Conservation (phyloP, 1,139 yeast genomes). For the Tardiomyces digboiensis region DNA sequence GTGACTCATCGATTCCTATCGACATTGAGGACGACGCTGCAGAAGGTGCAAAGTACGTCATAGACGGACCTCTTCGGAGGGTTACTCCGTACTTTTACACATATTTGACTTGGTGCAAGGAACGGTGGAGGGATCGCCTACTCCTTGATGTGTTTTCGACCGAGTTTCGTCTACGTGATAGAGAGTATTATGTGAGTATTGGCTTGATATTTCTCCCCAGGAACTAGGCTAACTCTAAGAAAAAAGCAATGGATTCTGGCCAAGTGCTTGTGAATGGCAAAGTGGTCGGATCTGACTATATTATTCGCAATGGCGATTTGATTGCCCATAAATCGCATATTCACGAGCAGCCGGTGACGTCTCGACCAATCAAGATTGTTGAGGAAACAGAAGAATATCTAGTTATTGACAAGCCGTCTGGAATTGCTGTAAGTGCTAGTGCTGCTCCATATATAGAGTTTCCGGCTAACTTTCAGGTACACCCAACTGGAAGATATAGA, state of each 20-base stretch:
- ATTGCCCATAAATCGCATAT: constrained; percentile 78
- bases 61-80: constrained; percentile 42
- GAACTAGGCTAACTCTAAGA: constrained; percentile 5
- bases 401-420: constrained; percentile 90
- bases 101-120: constrained; percentile 83
- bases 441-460: constrained; percentile 15
- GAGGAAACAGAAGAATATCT: constrained; percentile 70
- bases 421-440: constrained; percentile 52
- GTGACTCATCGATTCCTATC: neutral
- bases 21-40: constrained; percentile 13
- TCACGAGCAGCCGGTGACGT: constrained; percentile 86
- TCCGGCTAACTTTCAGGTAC: constrained; percentile 26
- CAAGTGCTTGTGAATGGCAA: constrained; percentile 61
- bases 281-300: constrained; percentile 53
- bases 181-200: constrained; percentile 42
- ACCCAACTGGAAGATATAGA: constrained; percentile 90
- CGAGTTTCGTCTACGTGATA: constrained; percentile 79
- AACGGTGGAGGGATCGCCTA: constrained; percentile 81
- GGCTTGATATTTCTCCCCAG: neutral
- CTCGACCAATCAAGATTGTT: constrained; percentile 61
- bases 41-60: constrained; percentile 24
- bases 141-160: constrained; percentile 68
- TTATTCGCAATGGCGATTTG: constrained; percentile 75
- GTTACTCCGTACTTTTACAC: constrained; percentile 85
- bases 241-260: constrained; percentile 58